phyloP scores from a whole-genome alignment of 129 eudicot species.

The Centella asiatica region DNA sequence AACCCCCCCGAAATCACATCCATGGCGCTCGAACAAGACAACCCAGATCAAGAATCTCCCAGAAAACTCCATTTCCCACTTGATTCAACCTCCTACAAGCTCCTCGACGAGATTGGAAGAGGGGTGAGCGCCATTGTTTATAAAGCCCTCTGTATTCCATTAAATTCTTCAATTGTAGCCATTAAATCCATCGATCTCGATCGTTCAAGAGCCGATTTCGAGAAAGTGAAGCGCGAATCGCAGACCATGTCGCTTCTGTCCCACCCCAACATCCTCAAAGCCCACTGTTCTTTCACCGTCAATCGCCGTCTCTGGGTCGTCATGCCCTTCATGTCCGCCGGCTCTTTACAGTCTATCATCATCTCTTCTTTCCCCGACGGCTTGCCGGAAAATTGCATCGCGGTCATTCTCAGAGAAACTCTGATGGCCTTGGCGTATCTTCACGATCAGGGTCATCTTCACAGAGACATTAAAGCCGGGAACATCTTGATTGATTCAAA shows the following conservation, averaged over 20 bases:
- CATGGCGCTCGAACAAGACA: conserved; percentile 29
- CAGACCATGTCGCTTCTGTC: conserved; percentile 57
- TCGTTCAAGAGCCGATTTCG: conserved; percentile 40
- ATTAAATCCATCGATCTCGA: conserved; percentile 70
- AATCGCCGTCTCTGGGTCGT: conserved; percentile 68
- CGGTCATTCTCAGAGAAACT: conserved; percentile 45
- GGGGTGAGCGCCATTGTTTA: conserved; percentile 62
- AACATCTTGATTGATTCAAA: conserved; percentile 52
- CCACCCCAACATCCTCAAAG: conserved; percentile 64
- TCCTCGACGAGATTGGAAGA: conserved; percentile 51
- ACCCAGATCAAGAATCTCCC: conserved; percentile 9
- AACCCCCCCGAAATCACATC: not conserved
- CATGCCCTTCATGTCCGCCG: conserved; percentile 84
- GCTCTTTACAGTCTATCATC: conserved; percentile 66
- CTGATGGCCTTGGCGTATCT: conserved; percentile 48
- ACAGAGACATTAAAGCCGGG: conserved; percentile 71
- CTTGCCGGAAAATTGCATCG: conserved; percentile 50
- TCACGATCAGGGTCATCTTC: conserved; percentile 74
- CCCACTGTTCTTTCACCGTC: conserved; percentile 60
- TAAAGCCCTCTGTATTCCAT: conserved; percentile 50
- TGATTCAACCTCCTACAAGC: conserved; percentile 44
- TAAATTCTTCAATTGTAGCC: conserved; percentile 39
- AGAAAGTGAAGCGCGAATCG: conserved; percentile 57
- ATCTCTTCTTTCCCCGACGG: conserved; percentile 49
- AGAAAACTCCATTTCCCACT: conserved; percentile 44